Conservation (phyloP, 495 filamentous ascomycete species). For the Terfezia claveryi region DNA sequence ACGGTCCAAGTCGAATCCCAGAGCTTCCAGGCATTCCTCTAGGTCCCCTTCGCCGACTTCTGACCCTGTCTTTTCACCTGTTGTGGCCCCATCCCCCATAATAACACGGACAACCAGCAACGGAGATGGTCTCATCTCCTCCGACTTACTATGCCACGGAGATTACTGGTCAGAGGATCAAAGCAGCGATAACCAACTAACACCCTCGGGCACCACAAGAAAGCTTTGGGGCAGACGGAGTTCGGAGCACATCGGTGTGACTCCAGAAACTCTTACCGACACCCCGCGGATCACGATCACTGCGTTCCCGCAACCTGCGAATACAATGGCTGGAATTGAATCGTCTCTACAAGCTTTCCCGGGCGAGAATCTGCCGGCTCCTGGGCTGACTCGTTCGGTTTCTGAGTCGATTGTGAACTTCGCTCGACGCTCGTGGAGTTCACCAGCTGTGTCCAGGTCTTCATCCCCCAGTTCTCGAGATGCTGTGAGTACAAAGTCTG, state of each 20-base stretch:
- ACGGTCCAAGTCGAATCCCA: not conserved
- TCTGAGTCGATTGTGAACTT: conserved; percentile 9
- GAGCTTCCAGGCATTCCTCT: not conserved
- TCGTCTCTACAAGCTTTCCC: not conserved
- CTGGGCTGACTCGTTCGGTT: not conserved
- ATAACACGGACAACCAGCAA: not conserved
- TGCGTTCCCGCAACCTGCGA: conserved; percentile 13
- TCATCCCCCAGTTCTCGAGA: conserved; percentile 17
- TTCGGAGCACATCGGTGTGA: not conserved
- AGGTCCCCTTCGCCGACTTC: not conserved
- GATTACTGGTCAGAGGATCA: not conserved
- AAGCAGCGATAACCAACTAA: not conserved
- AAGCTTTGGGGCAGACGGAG: too few species aligned
- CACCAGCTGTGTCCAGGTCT: conserved; percentile 16
- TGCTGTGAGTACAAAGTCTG: conserved; percentile 14
- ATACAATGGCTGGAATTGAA: not conserved
- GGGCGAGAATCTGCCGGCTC: too few species aligned
- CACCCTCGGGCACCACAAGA: not conserved
- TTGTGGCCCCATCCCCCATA: not conserved
- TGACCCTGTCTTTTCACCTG: not conserved
- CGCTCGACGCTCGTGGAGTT: conserved; percentile 11
- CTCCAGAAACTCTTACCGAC: not conserved
- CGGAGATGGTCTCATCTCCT: not conserved
- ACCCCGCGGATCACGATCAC: conserved; percentile 16
- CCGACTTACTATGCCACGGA: not conserved